Evolutionary conservation across 2,329 filamentous ascomycete genomes (phyloP).

Genomic region (Arthrobotrys musiformis): DNA sequence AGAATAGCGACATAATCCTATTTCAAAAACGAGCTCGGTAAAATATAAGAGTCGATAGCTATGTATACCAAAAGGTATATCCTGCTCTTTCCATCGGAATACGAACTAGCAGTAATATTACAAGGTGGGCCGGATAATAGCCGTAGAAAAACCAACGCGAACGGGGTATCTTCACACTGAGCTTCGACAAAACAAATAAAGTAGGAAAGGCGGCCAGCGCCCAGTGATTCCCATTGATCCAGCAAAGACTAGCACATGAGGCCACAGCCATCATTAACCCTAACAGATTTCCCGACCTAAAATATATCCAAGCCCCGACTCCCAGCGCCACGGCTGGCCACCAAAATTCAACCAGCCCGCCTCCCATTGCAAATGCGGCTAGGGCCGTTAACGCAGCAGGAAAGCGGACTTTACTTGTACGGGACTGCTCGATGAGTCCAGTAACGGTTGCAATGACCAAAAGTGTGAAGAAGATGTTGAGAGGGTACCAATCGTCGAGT

Average conservation of each 20-base stretch:
- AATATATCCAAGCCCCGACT: slow-evolving; percentile 30
- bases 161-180: slow-evolving; percentile 20
- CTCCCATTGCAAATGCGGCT: slow-evolving; percentile 20
- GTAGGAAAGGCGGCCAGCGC: slow-evolving; percentile 39
- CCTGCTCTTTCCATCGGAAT: slow-evolving; percentile 36
- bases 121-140: slow-evolving; percentile 33
- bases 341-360: slow-evolving; percentile 46
- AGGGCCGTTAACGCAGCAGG: slow-evolving; percentile 2
- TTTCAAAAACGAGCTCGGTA: no score
- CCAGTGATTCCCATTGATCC: slow-evolving; percentile 38
- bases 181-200: slow-evolving; percentile 16
- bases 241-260: slow-evolving; percentile 25
- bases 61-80: slow-evolving; percentile 22
- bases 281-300: slow-evolving; percentile 13
- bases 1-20: no score
- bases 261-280: background rate
- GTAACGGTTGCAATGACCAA: slow-evolving; percentile 26
- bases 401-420: background rate
- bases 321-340: slow-evolving; percentile 39
- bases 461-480: slow-evolving; percentile 45
- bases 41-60: no score
- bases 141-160: slow-evolving; percentile 37
- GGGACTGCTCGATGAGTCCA: slow-evolving; percentile 19
- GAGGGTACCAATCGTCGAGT: slow-evolving; percentile 35
- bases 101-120: slow-evolving; percentile 12